Base-by-base conservation (phyloP, 768 basidiomycete species). In the Serendipita sp. region DNA sequence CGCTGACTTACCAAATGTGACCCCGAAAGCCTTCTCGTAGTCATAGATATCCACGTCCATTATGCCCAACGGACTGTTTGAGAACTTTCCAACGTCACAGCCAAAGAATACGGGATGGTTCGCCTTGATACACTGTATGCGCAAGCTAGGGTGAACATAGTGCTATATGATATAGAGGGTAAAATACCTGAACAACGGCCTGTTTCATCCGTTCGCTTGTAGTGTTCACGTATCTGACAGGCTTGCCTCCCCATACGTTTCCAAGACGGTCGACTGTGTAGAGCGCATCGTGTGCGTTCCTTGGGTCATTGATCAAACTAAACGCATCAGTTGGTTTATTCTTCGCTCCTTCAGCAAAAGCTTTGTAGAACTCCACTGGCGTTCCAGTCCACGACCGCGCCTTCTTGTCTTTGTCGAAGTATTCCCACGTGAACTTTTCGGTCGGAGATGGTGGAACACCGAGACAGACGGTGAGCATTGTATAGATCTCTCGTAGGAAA, bases 71-170 rank as follows among this genome's bases (percentile, higher is more conserved):
- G 74, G 69, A 28, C 78, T 77, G 68, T 89, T 85, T 3, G 86
- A 88, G 72, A 83, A 89, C 71, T 96, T 83, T 41, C 92, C 93
- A 51, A 96, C 92, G 72, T 98, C 95, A 72, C 94, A 96, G 0
- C 93, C 95, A 71, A 97, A 97, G 82, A 95, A 96, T 51, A 94
- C 86, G 3, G 93, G 88, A 45, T 86, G 84, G 45, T 90, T 88
- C 30, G 88, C 87, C 74, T 91, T 91, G 77, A 95, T 82, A 73
- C 87, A 79, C 79, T 83, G 66, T 18, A 35, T 38, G 37, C 13
- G 41, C 45, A 16, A n/a, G 38, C 34, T 10, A 11, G 37, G 18
- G 18, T 18, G 56, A 41, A 41, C 7, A 41, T 7, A 41, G 38
- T 5, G 38, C 38, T 13, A 41, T 5, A 13, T 41, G 38, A n/a